Percentiles rank a stretch among this genome's conserved stretches.
Conservation (phyloP, 768 basidiomycete genomes). For the Tylopilus balloui region DNA sequence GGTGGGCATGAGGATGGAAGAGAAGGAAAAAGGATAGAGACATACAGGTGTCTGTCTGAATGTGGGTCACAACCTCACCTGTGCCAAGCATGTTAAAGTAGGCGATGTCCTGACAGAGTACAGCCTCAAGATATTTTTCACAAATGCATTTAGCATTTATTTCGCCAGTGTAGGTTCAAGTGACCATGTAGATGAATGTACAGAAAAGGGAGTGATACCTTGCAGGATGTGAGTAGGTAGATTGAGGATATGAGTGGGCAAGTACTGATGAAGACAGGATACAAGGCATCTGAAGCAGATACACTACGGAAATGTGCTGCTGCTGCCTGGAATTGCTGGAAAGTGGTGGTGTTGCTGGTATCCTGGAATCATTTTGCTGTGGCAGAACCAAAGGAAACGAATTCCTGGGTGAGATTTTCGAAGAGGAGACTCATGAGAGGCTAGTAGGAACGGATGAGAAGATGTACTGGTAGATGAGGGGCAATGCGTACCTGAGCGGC, state of each 20-base stretch:
- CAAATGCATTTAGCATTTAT: conserved; percentile 78
- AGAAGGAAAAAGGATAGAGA: background rate
- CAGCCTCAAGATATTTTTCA: conserved; percentile 72
- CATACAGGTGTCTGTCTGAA: conserved; percentile 82
- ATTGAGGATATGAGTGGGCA: conserved; percentile 5
- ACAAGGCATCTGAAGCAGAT: conserved; percentile 56
- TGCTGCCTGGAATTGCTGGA: conserved; percentile 29
- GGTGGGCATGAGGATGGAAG: background rate
- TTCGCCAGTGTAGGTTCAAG: conserved; percentile 76
- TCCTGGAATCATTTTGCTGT: conserved; percentile 13
- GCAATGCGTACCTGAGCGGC: conserved; percentile 61
- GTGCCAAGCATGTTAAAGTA: conserved; percentile 91
- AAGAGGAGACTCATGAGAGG: conserved; percentile 83
- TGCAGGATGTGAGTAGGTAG: background rate
- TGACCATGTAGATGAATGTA: conserved; percentile 68
- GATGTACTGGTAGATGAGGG: background rate
- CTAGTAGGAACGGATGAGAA: conserved; percentile 31
- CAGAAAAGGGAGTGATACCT: conserved; percentile 75
- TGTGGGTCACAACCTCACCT: conserved; percentile 90
- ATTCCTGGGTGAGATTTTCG: conserved; percentile 71
- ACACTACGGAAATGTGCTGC: conserved; percentile 47
- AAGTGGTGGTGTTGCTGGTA: conserved; percentile 28
- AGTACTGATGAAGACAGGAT: conserved; percentile 63
- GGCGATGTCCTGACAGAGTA: conserved; percentile 82
- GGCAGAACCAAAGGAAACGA: conserved; percentile 52